Base-by-base conservation (phyloP, 2,329 filamentous ascomycete species). In the Fonsecaea erecta region DNA sequence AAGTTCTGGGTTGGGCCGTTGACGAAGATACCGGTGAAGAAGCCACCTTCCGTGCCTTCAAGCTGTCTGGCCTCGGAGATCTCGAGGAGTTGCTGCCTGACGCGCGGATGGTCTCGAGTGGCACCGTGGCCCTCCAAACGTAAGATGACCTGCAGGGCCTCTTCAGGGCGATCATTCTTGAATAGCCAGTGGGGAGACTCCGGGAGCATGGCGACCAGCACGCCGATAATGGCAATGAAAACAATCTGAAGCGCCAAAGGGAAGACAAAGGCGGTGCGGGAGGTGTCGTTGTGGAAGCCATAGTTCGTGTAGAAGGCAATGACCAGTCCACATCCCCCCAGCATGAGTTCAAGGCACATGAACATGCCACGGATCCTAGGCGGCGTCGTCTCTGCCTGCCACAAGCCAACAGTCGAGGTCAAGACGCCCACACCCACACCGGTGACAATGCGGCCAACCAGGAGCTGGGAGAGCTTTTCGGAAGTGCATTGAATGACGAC, bases 171-270 rank as follows among this genome's bases (percentile, higher is more conserved):
- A 62, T 84, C 84, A 71, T 84, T 83, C 58, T 85, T 72, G 26
- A 86, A 80, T 2, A 87, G 77, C 84, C 84, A 87, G 62, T 85
- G 79, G 12, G 85, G 85, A 0, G 83, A 85, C 71, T 87, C 85
- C 9, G 85, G 85, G 1, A 86, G 16, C 78, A 77, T 60, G 83
- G 76, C 37, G 28, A 30, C 8, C 28, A 85, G 79, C 4, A 3
- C 5, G 4, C 4, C 7, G 4, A 54, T 3, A 30, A 54, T 24
- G 8, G 32, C 2, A 3, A 16, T 11, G 28, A 30, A 54, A 2
- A 54, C 21, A 3, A 54, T 3, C 52, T 54, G 52, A 24, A 54
- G 24, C 5, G 52, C 52, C 5, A 34, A 3, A 24, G 52, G 52
- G 52, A 54, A 54, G 11, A 26, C 4, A 26, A 8, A 54, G 3